Conservation (phyloP, 345 rosid genomes). For the sweet orange (Citrus sinensis) region DNA sequence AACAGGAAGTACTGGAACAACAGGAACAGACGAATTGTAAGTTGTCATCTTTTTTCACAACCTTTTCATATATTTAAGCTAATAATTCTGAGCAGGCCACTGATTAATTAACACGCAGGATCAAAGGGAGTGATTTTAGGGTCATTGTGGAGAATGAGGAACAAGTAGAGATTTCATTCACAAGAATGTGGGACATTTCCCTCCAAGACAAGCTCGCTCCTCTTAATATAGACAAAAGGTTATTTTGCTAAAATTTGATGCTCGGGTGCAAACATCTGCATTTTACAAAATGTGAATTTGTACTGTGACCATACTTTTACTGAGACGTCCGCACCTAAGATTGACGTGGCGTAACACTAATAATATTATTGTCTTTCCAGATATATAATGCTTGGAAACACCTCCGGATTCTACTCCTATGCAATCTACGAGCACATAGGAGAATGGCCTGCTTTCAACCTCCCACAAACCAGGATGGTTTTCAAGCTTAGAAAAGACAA, state of each 20-base stretch:
- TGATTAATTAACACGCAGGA: slow-evolving; percentile 22
- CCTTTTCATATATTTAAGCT: neutral
- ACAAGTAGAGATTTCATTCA: slow-evolving; percentile 64
- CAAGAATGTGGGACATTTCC: slow-evolving; percentile 39
- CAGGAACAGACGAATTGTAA: slow-evolving; percentile 49
- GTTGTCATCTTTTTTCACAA: neutral
- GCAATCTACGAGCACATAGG: slow-evolving; percentile 66
- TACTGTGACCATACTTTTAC: too few species aligned
- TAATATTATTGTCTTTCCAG: slow-evolving; percentile 30
- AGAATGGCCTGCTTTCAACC: slow-evolving; percentile 81
- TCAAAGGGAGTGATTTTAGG: slow-evolving; percentile 26
- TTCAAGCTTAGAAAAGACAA: slow-evolving; percentile 83
- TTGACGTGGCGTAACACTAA: neutral
- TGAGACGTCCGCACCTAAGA: neutral
- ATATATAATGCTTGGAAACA: slow-evolving; percentile 62
- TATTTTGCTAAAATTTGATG: too few species aligned
- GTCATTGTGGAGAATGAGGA: slow-evolving; percentile 51
- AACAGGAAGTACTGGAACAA: slow-evolving; percentile 45
- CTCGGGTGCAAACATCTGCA: neutral
- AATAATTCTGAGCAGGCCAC: neutral
- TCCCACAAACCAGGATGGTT: slow-evolving; percentile 77
- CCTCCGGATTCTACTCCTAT: slow-evolving; percentile 76
- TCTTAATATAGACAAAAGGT: slow-evolving; percentile 56
- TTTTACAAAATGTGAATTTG: neutral
- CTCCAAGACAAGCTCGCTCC: slow-evolving; percentile 38